Conservation (phyloP, 768 basidiomycete genomes). For the Collybiopsis luxurians region DNA sequence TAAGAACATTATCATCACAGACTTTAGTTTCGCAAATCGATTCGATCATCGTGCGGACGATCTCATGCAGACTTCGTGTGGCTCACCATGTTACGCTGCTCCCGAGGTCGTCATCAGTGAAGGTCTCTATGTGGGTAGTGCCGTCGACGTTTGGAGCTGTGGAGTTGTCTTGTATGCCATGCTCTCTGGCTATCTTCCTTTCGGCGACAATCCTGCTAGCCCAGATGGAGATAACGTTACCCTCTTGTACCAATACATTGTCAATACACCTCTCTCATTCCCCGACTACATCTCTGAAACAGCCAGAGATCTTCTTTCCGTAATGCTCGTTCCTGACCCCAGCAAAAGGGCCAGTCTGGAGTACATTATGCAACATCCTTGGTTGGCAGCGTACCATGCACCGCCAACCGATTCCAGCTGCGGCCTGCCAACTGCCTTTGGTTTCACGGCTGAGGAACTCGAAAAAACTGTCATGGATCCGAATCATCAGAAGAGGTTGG, state of each 20-base stretch:
- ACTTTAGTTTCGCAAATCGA: conserved; percentile 98
- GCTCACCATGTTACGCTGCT: conserved; percentile 96
- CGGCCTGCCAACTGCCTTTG: conserved; percentile 47
- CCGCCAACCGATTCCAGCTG: conserved; percentile 26
- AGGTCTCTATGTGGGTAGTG: conserved; percentile 93
- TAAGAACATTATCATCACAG: conserved; percentile 98
- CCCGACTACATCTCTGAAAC: conserved; percentile 88
- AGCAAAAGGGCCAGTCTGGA: conserved; percentile 70
- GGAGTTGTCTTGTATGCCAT: conserved; percentile 96
- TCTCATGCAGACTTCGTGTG: conserved; percentile 98
- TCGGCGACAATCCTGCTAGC: conserved; percentile 98
- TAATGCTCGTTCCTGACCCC: conserved; percentile 96
- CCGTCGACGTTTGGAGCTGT: conserved; percentile 97
- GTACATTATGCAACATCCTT: conserved; percentile 83
- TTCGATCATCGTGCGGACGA: conserved; percentile 93
- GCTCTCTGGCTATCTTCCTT: conserved; percentile 97
- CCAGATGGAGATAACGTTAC: conserved; percentile 99
- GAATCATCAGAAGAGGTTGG: conserved; percentile 78
- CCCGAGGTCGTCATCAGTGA: conserved; percentile 98
- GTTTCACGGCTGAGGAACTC: conserved; percentile 70
- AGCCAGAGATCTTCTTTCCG: conserved; percentile 78
- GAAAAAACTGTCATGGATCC: conserved; percentile 80
- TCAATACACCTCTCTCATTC: conserved; percentile 94
- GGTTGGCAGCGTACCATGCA: conserved; percentile 67
- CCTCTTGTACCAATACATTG: conserved; percentile 96